A percentile compares a stretch with the other conserved stretches of the same genome.
phyloP scores from a whole-genome alignment of 805 yeast genomes.

The Pichia membranifaciens region DNA sequence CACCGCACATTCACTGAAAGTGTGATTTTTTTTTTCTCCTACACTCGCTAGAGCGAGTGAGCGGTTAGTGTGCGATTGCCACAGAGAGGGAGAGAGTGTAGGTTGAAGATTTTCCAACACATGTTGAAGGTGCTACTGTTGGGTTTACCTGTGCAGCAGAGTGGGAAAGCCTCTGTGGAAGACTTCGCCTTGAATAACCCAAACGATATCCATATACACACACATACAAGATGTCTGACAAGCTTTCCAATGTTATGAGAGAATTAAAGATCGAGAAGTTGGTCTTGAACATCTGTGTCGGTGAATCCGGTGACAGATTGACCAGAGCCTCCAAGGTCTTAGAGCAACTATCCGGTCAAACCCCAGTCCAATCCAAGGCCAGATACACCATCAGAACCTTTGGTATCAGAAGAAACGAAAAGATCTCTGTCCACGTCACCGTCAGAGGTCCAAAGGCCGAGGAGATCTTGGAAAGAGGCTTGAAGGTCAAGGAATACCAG shows the following conservation, averaged over 20 bases:
- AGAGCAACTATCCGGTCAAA: slow-evolving; percentile 99
- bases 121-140: no score
- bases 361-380: slow-evolving; percentile 99
- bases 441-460: slow-evolving; percentile 99
- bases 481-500: slow-evolving; percentile 99
- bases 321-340: slow-evolving; percentile 99
- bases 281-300: slow-evolving; percentile 99
- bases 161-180: no score
- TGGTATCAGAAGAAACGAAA: slow-evolving; percentile 99
- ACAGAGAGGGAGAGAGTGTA: no score
- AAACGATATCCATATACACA: no score
- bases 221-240: slow-evolving; percentile 35
- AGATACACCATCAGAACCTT: slow-evolving; percentile 99
- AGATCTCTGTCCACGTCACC: slow-evolving; percentile 98
- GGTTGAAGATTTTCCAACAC: no score
- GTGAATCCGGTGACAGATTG: slow-evolving; percentile 99
- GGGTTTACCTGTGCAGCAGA: no score
- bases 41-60: no score
- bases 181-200: no score
- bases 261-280: slow-evolving; percentile 98
- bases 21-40: no score
- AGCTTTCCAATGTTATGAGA: slow-evolving; percentile 92
- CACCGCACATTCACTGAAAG: neutral
- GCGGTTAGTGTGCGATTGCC: no score
- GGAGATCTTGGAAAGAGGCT: slow-evolving; percentile 99